Evolutionary conservation across 1,284 basidiomycete genomes (phyloP).

Genomic region (Sphagnurus paluster): DNA sequence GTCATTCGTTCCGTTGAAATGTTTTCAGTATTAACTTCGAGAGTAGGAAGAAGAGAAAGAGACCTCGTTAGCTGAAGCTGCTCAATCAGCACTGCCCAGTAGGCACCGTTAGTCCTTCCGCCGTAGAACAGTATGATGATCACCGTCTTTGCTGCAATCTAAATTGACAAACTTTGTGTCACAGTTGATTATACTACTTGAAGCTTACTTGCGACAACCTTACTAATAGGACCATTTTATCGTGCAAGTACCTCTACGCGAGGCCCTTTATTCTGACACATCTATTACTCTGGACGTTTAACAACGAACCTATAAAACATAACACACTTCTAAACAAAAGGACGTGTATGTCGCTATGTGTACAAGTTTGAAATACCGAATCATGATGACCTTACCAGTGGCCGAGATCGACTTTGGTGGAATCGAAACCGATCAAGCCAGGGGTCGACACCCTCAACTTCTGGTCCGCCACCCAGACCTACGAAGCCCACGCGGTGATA

Average conservation of each 20-base stretch:
- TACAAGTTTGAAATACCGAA: background rate
- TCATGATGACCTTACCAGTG: slow-evolving; percentile 49
- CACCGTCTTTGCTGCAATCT: too few species aligned
- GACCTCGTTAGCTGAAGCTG: slow-evolving; percentile 30
- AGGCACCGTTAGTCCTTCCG: slow-evolving; percentile 2
- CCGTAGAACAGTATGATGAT: background rate
- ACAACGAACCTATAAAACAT: too few species aligned
- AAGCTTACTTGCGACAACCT: too few species aligned
- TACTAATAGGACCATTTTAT: too few species aligned
- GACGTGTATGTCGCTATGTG: too few species aligned
- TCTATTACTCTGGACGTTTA: too few species aligned
- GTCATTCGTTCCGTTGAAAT: slow-evolving; percentile 3
- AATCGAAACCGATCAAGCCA: slow-evolving; percentile 70
- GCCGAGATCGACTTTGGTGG: slow-evolving; percentile 44
- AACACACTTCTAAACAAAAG: too few species aligned
- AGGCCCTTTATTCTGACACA: too few species aligned
- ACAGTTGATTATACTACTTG: too few species aligned
- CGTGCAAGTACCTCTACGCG: too few species aligned
- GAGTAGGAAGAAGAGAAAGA: slow-evolving; percentile 31
- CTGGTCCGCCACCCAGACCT: slow-evolving; percentile 38
- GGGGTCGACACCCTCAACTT: slow-evolving; percentile 44
- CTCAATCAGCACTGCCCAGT: slow-evolving; percentile 26
- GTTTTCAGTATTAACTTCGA: background rate
- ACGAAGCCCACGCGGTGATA: slow-evolving; percentile 62
- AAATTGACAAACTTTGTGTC: too few species aligned